Percentiles rank a stretch among this genome's conserved stretches.
Evolutionary conservation across 257 asterid species (phyloP).

Genomic region (Jaltomata sinuosa): DNA sequence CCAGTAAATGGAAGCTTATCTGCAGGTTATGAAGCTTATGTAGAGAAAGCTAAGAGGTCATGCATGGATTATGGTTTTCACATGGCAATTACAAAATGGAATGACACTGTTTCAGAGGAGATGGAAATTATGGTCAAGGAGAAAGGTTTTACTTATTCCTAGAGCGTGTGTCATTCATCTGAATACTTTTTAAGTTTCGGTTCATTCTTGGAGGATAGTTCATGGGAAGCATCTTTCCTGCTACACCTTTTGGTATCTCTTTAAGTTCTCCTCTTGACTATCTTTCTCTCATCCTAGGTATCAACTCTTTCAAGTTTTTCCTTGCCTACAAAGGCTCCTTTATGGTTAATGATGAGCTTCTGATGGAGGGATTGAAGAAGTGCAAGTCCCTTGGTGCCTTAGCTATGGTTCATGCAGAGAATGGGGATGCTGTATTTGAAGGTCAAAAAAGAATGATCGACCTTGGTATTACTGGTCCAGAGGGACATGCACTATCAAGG

Average conservation of each 20-base stretch:
- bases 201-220: not conserved
- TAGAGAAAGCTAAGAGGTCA: slow-evolving; percentile 68
- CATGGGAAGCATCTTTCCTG: not conserved
- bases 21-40: slow-evolving; percentile 68
- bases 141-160: slow-evolving; percentile 36
- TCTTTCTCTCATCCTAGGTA: slow-evolving; percentile 36
- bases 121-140: slow-evolving; percentile 96
- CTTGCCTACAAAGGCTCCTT: slow-evolving; percentile 90
- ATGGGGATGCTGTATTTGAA: slow-evolving; percentile 95
- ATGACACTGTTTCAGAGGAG: slow-evolving; percentile 67
- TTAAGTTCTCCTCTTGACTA: not conserved
- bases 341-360: slow-evolving; percentile 80
- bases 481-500: slow-evolving; percentile 96
- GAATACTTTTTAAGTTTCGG: not conserved
- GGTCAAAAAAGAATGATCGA: slow-evolving; percentile 86
- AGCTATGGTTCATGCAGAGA: slow-evolving; percentile 97
- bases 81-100: slow-evolving; percentile 98
- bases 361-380: slow-evolving; percentile 86
- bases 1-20: slow-evolving; percentile 86
- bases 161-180: not conserved
- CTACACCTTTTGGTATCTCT: not conserved
- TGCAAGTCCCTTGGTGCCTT: slow-evolving; percentile 96
- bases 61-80: slow-evolving; percentile 98
- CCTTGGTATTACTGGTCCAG: slow-evolving; percentile 93
- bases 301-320: slow-evolving; percentile 90